phyloP scores from a whole-genome alignment of 176 grass and related monocot genomes.

The Rhipidocladum racemiflorum region DNA sequence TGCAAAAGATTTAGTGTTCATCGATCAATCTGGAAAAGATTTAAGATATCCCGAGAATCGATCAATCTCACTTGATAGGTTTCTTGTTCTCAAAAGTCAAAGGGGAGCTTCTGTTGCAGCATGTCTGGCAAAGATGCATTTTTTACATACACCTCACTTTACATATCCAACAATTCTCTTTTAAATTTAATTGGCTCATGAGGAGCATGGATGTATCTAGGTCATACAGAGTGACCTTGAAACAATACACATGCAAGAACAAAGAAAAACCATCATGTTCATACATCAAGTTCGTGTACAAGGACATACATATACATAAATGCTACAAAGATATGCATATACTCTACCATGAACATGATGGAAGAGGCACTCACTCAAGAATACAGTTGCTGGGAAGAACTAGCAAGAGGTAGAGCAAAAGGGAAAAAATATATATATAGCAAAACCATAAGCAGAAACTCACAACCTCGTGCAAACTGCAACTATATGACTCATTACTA shows the following conservation, averaged over 20 bases:
- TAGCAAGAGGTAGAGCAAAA: not conserved
- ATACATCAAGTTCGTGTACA: constrained; percentile 14
- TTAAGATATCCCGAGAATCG: not conserved
- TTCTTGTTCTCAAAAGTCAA: not conserved
- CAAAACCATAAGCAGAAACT: not conserved
- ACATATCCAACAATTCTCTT: not conserved
- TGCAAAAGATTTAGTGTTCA: not conserved
- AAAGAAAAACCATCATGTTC: not conserved
- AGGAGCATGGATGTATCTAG: not conserved
- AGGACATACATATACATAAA: not conserved
- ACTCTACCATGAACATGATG: constrained; percentile 17
- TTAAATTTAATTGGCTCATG: not conserved
- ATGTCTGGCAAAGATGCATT: not conserved
- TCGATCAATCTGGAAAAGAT: not conserved
- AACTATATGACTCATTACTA: constrained; percentile 10
- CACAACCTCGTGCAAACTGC: not conserved
- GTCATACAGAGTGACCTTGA: not conserved
- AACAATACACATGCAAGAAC: not conserved
- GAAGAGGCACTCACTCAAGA: not conserved
- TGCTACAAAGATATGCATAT: not conserved
- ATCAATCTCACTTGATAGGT: not conserved
- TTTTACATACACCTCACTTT: not conserved
- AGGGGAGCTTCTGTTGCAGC: not conserved
- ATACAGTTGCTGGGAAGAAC: not conserved
- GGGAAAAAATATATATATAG: not conserved